phyloP scores from a whole-genome alignment of 768 basidiomycete genomes.

The Termitomyces sp. region DNA sequence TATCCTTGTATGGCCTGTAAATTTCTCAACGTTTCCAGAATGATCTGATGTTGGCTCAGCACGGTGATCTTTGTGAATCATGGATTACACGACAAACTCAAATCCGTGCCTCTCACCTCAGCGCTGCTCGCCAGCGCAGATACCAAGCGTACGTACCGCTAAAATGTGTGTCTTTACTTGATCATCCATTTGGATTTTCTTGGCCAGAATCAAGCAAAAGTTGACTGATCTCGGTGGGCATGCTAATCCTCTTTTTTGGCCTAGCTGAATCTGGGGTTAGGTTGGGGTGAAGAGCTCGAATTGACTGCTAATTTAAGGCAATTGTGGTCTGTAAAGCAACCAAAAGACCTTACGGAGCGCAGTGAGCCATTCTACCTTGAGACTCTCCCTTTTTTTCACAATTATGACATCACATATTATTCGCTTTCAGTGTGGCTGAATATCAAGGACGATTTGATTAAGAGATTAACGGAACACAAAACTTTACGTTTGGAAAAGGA shows the following conservation, averaged over 20 bases:
- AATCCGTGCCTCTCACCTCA: background rate
- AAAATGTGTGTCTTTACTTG: background rate
- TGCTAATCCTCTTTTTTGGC: background rate
- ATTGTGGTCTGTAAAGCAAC: background rate
- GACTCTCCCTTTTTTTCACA: background rate
- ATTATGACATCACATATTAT: background rate
- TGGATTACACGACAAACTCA: background rate
- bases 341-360: background rate
- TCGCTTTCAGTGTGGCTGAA: slow-evolving; percentile 1
- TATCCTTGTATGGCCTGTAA: background rate
- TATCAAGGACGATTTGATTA: background rate
- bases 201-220: background rate
- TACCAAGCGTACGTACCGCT: background rate
- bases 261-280: background rate
- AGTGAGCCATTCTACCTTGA: background rate
- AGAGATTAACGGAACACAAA: background rate
- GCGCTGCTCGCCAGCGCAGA: background rate
- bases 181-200: background rate
- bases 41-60: background rate
- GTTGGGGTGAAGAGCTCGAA: background rate
- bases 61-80: background rate
- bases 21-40: background rate
- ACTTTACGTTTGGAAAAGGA: background rate
- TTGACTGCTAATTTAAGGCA: background rate
- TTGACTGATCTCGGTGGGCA: background rate